Conservation (phyloP, 2,329 filamentous ascomycete genomes). For the Aureobasidium sp. region DNA sequence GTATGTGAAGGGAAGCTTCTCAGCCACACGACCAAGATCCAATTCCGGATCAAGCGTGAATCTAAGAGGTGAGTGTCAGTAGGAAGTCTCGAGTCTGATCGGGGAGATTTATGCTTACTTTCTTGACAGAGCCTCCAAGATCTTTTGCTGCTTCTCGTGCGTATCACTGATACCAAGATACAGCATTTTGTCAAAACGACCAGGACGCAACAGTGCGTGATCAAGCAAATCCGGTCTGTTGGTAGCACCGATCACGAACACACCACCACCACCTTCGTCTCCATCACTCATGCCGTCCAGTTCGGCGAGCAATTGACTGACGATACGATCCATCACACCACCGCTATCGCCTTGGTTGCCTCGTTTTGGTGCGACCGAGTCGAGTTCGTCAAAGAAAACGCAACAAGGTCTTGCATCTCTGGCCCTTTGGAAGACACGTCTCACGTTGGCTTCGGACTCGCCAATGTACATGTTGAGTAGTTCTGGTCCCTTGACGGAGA, state of each 20-base stretch:
- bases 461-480: conserved; percentile 95
- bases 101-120: conserved; percentile 55
- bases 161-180: conserved; percentile 95
- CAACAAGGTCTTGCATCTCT: conserved; percentile 79
- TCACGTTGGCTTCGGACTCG: conserved; percentile 86
- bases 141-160: conserved; percentile 90
- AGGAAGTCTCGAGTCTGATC: neutral
- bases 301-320: conserved; percentile 88
- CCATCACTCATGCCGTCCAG: conserved; percentile 96
- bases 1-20: conserved; percentile 83
- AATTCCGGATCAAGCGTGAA: conserved; percentile 77
- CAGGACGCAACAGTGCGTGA: conserved; percentile 78
- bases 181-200: conserved; percentile 96
- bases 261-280: conserved; percentile 69
- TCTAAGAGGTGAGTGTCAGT: conserved; percentile 35
- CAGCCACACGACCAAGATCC: conserved; percentile 65
- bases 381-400: conserved; percentile 89
- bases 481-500: conserved; percentile 86
- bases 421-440: conserved; percentile 79
- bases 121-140: conserved; percentile 85
- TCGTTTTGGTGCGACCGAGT: conserved; percentile 90
- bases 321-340: conserved; percentile 96
- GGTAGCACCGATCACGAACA: conserved; percentile 95
- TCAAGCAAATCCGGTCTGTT: conserved; percentile 92
- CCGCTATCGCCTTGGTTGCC: conserved; percentile 96